Evolutionary conservation across 306 rosid species (phyloP), one percentile per base, ranked within the genome.

Genomic region (Castanopsis chinensis): DNA sequence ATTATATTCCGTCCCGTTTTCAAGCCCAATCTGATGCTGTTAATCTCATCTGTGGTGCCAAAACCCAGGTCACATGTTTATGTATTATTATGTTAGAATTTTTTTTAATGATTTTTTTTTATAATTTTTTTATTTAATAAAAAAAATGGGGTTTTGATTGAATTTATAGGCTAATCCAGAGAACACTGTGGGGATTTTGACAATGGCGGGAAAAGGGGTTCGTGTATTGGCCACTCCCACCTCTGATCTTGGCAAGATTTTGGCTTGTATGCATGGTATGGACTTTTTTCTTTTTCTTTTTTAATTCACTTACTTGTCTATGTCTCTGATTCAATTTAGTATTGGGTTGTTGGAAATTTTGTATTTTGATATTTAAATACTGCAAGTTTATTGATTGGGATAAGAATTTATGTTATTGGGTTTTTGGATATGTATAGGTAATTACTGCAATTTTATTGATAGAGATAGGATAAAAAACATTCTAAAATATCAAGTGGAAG

Each of bases 1-100:
- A 94, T 68, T 94, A 91, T 65, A 8, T 90, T 27, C 97, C 98
- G 23, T 85, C 93, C 33, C 87, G 97, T 69, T 88, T 94, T 86
- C 94, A 88, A 88, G 97, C 97, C 74, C 98, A 89, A 85, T 86
- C 93, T 4, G 97, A 94, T 23, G 90, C 98, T 65, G 93, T 92
- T 28, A 92, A 92, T 85, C 92, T 92, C 73, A 92, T 94, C 67
- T 94, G 97, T 71, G 98, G 97, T 35, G 97, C 98, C 63, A 94
- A 92, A 88, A 92, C 98, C 23, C 98, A 92, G 91, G 94, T 96
- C 27, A 49, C 25, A 67, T 14, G 9, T 14, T 1, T 4, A 0
- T 20, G 0, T 57, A 0, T n/a, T 57, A 2, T n/a, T 57, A 57
- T 57, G 37, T 76, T 21, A 1, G 0, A 10, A 7, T 11, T 10